A percentile compares a stretch with the other conserved stretches of the same genome.
These are phyloP conservation scores for Wickerhamomyces chaumierensis DNA, from an alignment of 805 yeast species.

Conservation along the genomic window DNA sequence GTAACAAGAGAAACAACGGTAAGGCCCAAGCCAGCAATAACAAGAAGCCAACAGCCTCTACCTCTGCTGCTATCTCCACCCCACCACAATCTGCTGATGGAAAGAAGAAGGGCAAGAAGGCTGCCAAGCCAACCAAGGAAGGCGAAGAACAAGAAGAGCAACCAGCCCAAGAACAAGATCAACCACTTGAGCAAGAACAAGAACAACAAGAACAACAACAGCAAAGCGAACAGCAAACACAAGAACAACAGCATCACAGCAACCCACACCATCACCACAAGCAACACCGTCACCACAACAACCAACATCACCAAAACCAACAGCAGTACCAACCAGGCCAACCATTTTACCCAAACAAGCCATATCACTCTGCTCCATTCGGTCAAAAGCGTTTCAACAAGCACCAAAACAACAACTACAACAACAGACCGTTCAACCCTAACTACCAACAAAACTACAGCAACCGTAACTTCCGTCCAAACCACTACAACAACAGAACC, in stretches of 20 bases:
- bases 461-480: conserved; percentile 6
- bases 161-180: conserved; percentile 1
- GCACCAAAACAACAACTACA: conserved; percentile 1
- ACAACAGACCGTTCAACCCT: conserved; percentile 13
- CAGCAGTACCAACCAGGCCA: conserved; percentile 12
- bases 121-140: conserved; percentile 1
- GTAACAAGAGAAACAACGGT: conserved; percentile 1
- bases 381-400: conserved; percentile 8
- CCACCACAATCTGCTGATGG: conserved; percentile 5
- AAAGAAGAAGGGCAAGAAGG: conserved; percentile 16
- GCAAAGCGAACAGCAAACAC: conserved; percentile 3
- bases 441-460: conserved; percentile 6
- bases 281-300: conserved; percentile 5
- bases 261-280: conserved; percentile 5
- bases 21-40: conserved; percentile 3
- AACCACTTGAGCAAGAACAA: conserved; percentile 3
- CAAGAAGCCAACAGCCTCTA: not conserved
- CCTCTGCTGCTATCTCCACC: not conserved
- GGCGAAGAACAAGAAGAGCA: conserved; percentile 1
- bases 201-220: conserved; percentile 2
- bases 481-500: conserved; percentile 5
- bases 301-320: not conserved
- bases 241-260: conserved; percentile 4
- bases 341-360: conserved; percentile 12
- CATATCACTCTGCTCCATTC: conserved; percentile 11